Evolutionary conservation across 1,284 basidiomycete genomes (phyloP).

Genomic region (Neolentinus lepideus): DNA sequence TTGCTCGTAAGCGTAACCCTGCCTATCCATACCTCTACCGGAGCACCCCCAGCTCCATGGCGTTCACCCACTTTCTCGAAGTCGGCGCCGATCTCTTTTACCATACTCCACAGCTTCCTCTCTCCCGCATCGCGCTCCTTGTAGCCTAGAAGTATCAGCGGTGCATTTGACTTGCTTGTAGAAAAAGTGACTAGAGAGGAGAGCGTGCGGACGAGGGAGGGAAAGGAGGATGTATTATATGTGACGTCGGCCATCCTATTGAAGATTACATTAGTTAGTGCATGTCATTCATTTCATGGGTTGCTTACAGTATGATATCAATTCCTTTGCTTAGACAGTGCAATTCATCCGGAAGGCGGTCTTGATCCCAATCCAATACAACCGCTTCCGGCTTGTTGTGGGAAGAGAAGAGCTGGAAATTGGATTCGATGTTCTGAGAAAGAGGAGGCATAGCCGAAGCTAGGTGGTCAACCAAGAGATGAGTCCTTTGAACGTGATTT

Average conservation of each 20-base stretch:
- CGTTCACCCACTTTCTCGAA: slow-evolving; percentile 49
- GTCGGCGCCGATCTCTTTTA: slow-evolving; percentile 39
- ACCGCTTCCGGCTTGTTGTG: slow-evolving; percentile 28
- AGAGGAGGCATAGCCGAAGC: slow-evolving; percentile 78
- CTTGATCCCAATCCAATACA: slow-evolving; percentile 72
- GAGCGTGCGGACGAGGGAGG: slow-evolving; percentile 54
- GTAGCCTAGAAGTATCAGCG: slow-evolving; percentile 67
- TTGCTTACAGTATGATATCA: slow-evolving; percentile 51
- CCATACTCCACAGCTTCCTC: slow-evolving; percentile 61
- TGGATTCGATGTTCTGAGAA: slow-evolving; percentile 57
- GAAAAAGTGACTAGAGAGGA: slow-evolving; percentile 30
- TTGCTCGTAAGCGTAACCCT: not conserved
- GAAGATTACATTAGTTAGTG: not conserved
- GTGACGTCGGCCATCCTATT: slow-evolving; percentile 83
- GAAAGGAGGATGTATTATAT: slow-evolving; percentile 83
- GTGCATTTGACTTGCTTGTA: slow-evolving; percentile 19
- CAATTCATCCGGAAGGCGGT: slow-evolving; percentile 40
- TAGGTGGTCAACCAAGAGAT: slow-evolving; percentile 20
- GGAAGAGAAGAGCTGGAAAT: slow-evolving; percentile 28
- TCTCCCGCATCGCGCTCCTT: slow-evolving; percentile 77
- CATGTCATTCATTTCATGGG: slow-evolving; percentile 4
- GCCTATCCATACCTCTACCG: slow-evolving; percentile 71
- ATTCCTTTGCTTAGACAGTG: slow-evolving; percentile 29
- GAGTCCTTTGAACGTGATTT: slow-evolving; percentile 1
- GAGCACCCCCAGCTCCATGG: slow-evolving; percentile 45